Base-by-base conservation (phyloP, 2,329 filamentous ascomycete species). In the Blastomyces gilchristii region DNA sequence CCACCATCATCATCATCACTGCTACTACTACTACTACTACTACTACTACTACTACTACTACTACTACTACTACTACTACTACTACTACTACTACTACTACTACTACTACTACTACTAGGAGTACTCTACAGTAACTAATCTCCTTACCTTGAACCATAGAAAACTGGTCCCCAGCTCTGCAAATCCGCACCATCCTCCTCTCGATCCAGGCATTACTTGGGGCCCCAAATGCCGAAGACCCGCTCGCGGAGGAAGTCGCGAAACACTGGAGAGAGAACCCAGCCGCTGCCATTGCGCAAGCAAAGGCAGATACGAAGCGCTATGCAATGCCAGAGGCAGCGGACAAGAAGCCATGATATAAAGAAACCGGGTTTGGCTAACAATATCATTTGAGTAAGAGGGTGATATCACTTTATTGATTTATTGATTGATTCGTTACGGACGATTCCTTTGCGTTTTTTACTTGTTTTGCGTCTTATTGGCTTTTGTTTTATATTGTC, bases 211-310 rank as follows among this genome's bases (percentile, higher is more conserved):
- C 94, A 60, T 84, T 99, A 31, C 86, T 99, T 16, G 94, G 94
- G 54, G 93, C 94, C 6, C 94, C 94, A 16, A 99, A 99, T 77
- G 94, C 95, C 39, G 94, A 99, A 72, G 94, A 99, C 73, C 95
- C 94, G n/a, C 85, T 99, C 52, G 95, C 94, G 59, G 95, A 96
- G 73, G 93, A 99, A 68, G 94, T 99, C 52, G 94, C 94, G 45
- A 95, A 97, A 81, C 87, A 88, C 73, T 99, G 94, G 94, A 97
- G 97, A 80, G 91, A 97, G 72, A 87, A 99, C 72, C 90, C 97
- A 77, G 86, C 87, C 67, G 90, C 90, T 58, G 94, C 94, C 31
- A 97, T 99, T 70, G 86, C 89, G 68, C 97, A 91, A 8, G 93
- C 93, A 18, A 88, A 84, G 72, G 91, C 96, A 72, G 97, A 94